Conservation (phyloP, 1,284 basidiomycete species). For the Puccinia polysora region DNA sequence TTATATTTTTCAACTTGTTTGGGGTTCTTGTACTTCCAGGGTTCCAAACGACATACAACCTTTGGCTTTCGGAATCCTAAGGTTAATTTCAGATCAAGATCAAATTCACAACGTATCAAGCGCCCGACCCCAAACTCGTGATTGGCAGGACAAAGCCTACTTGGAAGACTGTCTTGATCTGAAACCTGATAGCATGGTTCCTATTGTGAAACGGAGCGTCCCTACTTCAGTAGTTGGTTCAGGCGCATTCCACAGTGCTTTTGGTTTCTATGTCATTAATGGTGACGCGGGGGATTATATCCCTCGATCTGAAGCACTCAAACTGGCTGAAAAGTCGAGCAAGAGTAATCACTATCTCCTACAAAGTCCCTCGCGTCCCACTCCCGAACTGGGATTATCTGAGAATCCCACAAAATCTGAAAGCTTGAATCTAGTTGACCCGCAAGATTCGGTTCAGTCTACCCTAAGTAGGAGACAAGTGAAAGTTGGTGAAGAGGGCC, state of each 20-base stretch:
- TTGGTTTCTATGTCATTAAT: conserved; percentile 30
- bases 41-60: conserved; percentile 27
- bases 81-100: neutral
- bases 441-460: neutral
- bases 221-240: conserved; percentile 28
- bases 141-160: conserved; percentile 18
- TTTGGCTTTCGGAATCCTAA: conserved; percentile 22
- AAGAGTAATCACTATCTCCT: no score
- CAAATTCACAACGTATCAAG: neutral
- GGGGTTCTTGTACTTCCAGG: neutral
- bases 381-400: neutral
- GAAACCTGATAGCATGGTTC: conserved; percentile 11
- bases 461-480: neutral
- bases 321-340: neutral
- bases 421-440: no score
- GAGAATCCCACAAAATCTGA: neutral
- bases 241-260: conserved; percentile 17
- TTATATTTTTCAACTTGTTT: no score
- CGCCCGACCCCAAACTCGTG: conserved; percentile 3
- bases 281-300: conserved; percentile 12
- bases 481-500: neutral
- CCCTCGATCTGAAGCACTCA: neutral
- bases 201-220: conserved; percentile 25
- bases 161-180: conserved; percentile 30
- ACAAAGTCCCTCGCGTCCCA: no score